A percentile compares a stretch with the other conserved stretches of the same genome.
These are phyloP conservation scores for Arabis alpina DNA, from an alignment of 345 rosid genomes.

Conservation along the genomic window DNA sequence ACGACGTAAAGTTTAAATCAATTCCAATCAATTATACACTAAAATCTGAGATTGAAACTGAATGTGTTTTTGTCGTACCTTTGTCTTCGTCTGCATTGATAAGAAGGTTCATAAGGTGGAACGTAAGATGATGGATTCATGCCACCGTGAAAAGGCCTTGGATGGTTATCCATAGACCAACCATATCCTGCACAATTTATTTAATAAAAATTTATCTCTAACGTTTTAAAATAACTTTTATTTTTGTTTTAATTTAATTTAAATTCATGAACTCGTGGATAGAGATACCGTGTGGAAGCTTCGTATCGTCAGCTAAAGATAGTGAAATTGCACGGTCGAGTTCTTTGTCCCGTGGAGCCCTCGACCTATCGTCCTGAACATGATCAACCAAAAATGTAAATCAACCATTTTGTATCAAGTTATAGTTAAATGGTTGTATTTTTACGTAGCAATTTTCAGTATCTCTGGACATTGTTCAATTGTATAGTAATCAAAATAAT, in stretches of 20 bases:
- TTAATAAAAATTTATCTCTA: not conserved
- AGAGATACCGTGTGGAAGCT: constrained; percentile 59
- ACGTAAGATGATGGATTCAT: constrained; percentile 50
- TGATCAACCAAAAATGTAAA: constrained; percentile 21
- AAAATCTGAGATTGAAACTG: not conserved
- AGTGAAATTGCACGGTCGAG: constrained; percentile 69
- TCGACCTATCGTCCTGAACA: constrained; percentile 63
- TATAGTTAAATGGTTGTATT: not conserved
- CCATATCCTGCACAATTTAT: constrained; percentile 52
- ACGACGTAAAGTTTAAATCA: too few relatives aligned
- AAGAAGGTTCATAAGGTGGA: constrained; percentile 61
- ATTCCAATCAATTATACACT: not conserved
- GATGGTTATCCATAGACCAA: constrained; percentile 53
- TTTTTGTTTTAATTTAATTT: not conserved
- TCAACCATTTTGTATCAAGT: not conserved
- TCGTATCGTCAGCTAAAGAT: constrained; percentile 62
- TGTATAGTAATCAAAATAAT: not conserved
- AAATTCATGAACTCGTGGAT: not conserved
- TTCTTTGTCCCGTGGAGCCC: constrained; percentile 65
- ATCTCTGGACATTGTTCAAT: not conserved
- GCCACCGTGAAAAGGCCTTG: constrained; percentile 51
- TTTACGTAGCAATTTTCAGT: not conserved
- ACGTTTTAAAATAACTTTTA: not conserved
- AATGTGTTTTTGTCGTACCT: constrained; percentile 47
- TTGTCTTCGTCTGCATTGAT: constrained; percentile 48